Conservation (phyloP, 192 early-diverging fungal species). For the Jimgerdemannia flammicorona region DNA sequence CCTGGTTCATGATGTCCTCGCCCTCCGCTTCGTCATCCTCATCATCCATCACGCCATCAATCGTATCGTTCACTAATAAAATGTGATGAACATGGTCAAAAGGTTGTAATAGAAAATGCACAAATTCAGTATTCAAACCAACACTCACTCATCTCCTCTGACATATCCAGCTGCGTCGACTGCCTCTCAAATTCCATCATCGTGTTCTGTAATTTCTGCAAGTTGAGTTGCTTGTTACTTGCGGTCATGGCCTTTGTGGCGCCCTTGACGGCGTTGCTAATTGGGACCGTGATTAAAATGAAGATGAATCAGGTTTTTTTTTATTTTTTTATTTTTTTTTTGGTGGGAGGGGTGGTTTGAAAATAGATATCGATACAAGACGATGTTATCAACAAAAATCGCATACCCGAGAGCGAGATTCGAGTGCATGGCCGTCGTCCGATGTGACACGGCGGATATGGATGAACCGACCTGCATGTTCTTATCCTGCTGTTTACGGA, state of each 20-base stretch:
- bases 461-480: slow-evolving; percentile 15
- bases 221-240: slow-evolving; percentile 17
- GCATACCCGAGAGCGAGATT: slow-evolving; percentile 13
- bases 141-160: slow-evolving; percentile 35
- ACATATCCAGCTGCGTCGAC: slow-evolving; percentile 27
- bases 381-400: no score
- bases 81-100: neutral
- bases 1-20: slow-evolving; percentile 32
- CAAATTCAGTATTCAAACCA: neutral
- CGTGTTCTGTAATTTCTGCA: slow-evolving; percentile 24
- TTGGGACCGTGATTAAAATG: neutral
- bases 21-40: slow-evolving; percentile 32
- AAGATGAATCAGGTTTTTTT: neutral
- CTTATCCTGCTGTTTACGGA: slow-evolving; percentile 21
- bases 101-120: neutral
- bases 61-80: slow-evolving; percentile 24
- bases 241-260: slow-evolving; percentile 34
- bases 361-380: no score
- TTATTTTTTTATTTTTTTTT: slow-evolving; percentile 4
- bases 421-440: slow-evolving; percentile 15
- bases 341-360: no score
- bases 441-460: slow-evolving; percentile 19
- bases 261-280: slow-evolving; percentile 23
- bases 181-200: slow-evolving; percentile 26
- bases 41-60: slow-evolving; percentile 26